Evolutionary conservation across 192 early-diverging fungal genomes (phyloP).

Genomic region (Umbelopsis vinacea): DNA sequence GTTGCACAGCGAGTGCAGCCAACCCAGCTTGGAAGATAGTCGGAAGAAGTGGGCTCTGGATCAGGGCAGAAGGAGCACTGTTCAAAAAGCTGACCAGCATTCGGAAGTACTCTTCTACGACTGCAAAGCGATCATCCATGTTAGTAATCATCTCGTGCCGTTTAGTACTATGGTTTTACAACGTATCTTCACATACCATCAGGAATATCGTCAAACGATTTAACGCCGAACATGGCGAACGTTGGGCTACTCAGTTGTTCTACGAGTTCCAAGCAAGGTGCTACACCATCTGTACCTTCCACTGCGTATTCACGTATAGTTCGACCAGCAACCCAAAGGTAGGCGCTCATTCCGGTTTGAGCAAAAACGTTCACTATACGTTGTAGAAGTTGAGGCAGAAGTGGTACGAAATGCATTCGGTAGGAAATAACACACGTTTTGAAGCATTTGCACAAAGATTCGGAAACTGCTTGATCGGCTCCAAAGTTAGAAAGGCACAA

Average conservation of each 20-base stretch:
- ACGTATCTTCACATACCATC: conserved; percentile 54
- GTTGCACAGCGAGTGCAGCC: conserved; percentile 58
- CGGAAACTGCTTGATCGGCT: conserved; percentile 47
- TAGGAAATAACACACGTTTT: conserved; percentile 63
- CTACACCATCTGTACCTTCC: conserved; percentile 52
- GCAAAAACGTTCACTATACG: conserved; percentile 70
- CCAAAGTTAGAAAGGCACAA: conserved; percentile 58
- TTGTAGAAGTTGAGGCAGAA: conserved; percentile 63
- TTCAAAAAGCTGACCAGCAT: conserved; percentile 56
- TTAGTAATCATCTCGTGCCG: conserved; percentile 19
- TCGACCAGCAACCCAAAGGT: conserved; percentile 81
- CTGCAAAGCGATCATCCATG: conserved; percentile 40
- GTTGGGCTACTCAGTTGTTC: conserved; percentile 67
- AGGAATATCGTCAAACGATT: conserved; percentile 59
- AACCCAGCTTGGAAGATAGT: conserved; percentile 68
- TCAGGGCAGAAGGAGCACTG: conserved; percentile 52
- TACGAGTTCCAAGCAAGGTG: conserved; percentile 59
- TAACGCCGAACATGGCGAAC: conserved; percentile 61
- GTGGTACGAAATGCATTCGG: conserved; percentile 52
- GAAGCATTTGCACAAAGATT: conserved; percentile 60
- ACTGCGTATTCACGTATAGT: conserved; percentile 67
- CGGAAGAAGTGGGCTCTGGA: conserved; percentile 58
- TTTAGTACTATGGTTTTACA: neutral
- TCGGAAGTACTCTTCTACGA: conserved; percentile 79
- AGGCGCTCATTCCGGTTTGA: conserved; percentile 64